These are phyloP conservation scores for Grifola frondosa DNA, from an alignment of 1,284 basidiomycete species.

Conservation along the genomic window DNA sequence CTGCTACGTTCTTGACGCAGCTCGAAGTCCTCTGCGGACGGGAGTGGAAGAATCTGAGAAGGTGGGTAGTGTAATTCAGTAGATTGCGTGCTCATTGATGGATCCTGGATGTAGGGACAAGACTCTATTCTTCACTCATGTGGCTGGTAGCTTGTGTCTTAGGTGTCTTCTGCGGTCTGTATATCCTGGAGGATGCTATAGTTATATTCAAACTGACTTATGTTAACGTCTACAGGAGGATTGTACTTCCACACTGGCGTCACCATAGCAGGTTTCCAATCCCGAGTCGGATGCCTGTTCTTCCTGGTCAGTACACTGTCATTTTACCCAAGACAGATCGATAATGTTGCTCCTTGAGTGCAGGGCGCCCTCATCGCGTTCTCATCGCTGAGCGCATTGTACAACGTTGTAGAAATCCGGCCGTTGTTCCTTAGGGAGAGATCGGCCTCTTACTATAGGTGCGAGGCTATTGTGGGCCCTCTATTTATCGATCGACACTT, in stretches of 20 bases:
- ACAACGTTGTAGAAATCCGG: conserved; percentile 80
- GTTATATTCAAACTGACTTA: not conserved
- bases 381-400: conserved; percentile 82
- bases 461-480: not conserved
- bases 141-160: conserved; percentile 66
- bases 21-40: conserved; percentile 74
- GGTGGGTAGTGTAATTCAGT: too few species aligned
- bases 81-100: not conserved
- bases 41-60: conserved; percentile 79
- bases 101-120: conserved; percentile 57
- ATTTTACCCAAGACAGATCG: not conserved
- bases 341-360: not conserved
- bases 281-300: conserved; percentile 86
- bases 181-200: not conserved
- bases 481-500: conserved; percentile 14
- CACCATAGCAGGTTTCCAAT: conserved; percentile 90
- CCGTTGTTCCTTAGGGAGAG: conserved; percentile 86
- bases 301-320: conserved; percentile 64
- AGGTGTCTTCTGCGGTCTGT: conserved; percentile 76
- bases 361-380: conserved; percentile 86
- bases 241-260: conserved; percentile 78
- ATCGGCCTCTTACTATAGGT: conserved; percentile 79
- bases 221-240: conserved; percentile 73
- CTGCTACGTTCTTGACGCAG: conserved; percentile 84
- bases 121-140: conserved; percentile 77